Percentiles rank a stretch among this genome's conserved stretches.
phyloP scores from a whole-genome alignment of 106 monocot genomes.

The Narthecium ossifragum region DNA sequence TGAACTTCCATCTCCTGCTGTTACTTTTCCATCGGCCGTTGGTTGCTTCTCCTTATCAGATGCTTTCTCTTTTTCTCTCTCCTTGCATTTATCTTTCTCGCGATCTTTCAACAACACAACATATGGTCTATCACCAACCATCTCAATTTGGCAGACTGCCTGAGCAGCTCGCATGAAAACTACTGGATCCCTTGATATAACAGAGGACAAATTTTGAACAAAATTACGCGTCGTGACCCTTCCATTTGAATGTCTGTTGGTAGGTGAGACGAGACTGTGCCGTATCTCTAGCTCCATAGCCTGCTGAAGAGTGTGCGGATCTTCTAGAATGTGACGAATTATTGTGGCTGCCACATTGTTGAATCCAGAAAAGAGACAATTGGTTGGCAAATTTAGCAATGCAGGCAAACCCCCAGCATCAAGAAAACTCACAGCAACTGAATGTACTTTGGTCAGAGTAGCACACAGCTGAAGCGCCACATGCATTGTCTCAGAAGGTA shows the following conservation, averaged over 20 bases:
- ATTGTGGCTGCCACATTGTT: conserved; percentile 78
- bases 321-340: conserved; percentile 95
- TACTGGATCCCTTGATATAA: conserved; percentile 74
- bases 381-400: conserved; percentile 69
- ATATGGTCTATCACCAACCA: conserved; percentile 84
- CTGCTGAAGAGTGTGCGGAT: conserved; percentile 94
- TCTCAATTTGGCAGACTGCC: conserved; percentile 91
- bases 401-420: conserved; percentile 78
- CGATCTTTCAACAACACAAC: conserved; percentile 83
- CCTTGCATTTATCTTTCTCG: conserved; percentile 86
- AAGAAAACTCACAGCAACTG: conserved; percentile 76
- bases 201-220: conserved; percentile 80
- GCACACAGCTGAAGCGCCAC: conserved; percentile 92
- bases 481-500: conserved; percentile 94
- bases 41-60: conserved; percentile 60
- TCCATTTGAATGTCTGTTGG: conserved; percentile 77
- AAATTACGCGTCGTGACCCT: conserved; percentile 76
- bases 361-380: conserved; percentile 89
- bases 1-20: conserved; percentile 22
- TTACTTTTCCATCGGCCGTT: conserved; percentile 19
- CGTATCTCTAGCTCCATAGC: conserved; percentile 98
- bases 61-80: conserved; percentile 80
- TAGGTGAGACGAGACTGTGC: conserved; percentile 62
- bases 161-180: conserved; percentile 88
- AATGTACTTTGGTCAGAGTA: conserved; percentile 85